phyloP scores from a whole-genome alignment of 139 green algal genomes.

The Chlamydomonas urium region DNA sequence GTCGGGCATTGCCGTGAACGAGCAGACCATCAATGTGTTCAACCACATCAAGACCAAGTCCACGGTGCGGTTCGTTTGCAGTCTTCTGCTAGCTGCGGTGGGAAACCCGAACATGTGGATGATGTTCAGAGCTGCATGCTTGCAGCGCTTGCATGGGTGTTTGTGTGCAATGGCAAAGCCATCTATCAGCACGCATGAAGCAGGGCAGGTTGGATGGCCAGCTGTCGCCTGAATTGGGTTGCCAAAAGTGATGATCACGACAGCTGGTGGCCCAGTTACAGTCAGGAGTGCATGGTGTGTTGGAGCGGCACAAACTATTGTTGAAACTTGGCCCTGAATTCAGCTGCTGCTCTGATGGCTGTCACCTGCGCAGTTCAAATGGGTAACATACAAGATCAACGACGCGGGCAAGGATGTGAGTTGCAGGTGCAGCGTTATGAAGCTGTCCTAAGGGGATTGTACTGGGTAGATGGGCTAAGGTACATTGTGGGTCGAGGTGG shows the following conservation, averaged over 20 bases:
- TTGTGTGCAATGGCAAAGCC: background rate
- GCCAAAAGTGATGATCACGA: background rate
- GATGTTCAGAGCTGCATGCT: no score
- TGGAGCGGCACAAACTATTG: background rate
- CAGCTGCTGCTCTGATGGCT: background rate
- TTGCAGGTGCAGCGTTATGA: no score
- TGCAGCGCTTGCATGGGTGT: no score
- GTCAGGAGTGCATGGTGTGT: background rate
- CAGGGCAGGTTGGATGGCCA: background rate
- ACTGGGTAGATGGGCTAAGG: background rate
- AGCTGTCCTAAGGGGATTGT: no score
- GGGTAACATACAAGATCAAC: constrained; percentile 79
- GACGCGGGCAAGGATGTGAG: constrained; percentile 56
- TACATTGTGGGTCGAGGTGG: background rate
- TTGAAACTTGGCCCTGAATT: background rate
- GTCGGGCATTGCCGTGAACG: constrained; percentile 73
- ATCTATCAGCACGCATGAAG: background rate
- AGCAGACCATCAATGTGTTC: constrained; percentile 80
- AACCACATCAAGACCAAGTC: constrained; percentile 80
- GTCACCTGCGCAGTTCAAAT: constrained; percentile 37
- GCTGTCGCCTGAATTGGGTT: background rate
- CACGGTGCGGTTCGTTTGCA: constrained; percentile 32
- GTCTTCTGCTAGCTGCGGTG: background rate
- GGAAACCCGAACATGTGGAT: no score
- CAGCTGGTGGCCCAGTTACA: no score